Base-by-base conservation (phyloP, 2,329 filamentous ascomycete species). In the Chaetomium strumarium region DNA sequence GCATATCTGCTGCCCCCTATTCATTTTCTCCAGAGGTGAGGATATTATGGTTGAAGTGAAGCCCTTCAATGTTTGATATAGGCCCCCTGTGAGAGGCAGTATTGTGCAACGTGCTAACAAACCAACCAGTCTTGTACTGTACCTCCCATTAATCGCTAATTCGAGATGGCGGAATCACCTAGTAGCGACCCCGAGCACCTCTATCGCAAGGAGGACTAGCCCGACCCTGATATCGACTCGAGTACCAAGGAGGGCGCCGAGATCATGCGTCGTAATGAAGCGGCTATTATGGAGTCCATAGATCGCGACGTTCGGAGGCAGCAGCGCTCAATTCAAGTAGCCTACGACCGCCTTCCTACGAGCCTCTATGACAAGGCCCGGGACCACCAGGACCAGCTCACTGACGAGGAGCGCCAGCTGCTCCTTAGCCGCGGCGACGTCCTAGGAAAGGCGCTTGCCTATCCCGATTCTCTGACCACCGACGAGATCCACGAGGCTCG, bases 391-490 rank as follows among this genome's bases (percentile, higher is more conserved):
- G 48, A 34, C 48, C 34, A 39, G 34, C 41, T 51, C 16, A 51
- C 48, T 13, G n/a, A 45, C 3, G 24, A 12, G 16, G 48, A 51
- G 34, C 41, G 48, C 30, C 40, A 33, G 24, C 24, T 24, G 6
- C 29, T 51, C 29, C 48, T 51, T 42, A 17, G 16, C 36, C 41
- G 41, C 41, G 41, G 48, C 41, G 48, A 51, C 20, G 29, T 45
- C 34, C 2, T 45, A 8, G 48, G 24, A 24, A 40, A 40, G 29
- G 48, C 34, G 24, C 33, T 45, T 19, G 48, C 24, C 34, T 34
- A 33, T 39, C 48, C 41, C 11, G 36, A 51, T 34, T 39, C 41
- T 20, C 34, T 38, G 13, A 51, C 48, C 42, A 29, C 29, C 36
- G 41, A 51, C 1, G 48, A 51, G 48, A 40, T 45, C n/a, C 41